phyloP scores from a whole-genome alignment of 2,329 filamentous ascomycete species.

The Colletotrichum plurivorum region DNA sequence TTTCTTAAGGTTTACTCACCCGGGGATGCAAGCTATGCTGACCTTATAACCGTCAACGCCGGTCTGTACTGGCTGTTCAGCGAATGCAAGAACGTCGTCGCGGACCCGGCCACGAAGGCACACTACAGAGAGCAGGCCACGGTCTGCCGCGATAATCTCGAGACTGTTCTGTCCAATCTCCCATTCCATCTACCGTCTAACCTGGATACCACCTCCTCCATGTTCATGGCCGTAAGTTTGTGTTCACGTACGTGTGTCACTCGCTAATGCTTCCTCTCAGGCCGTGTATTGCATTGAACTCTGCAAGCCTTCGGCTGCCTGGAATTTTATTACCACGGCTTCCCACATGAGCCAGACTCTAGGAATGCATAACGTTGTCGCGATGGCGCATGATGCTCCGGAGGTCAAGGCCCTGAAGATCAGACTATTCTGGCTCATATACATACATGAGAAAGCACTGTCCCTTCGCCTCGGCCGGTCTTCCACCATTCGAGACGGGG shows the following conservation, averaged over 20 bases:
- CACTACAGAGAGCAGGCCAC: slow-evolving; percentile 40
- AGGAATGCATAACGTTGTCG: slow-evolving; percentile 42
- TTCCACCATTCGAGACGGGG: slow-evolving; percentile 45
- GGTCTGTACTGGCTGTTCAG: slow-evolving; percentile 44
- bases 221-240: slow-evolving; percentile 42
- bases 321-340: slow-evolving; percentile 43
- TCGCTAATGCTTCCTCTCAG: slow-evolving; percentile 2
- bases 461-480: slow-evolving; percentile 46
- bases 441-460: slow-evolving; percentile 45
- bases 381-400: slow-evolving; percentile 22
- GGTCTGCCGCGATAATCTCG: slow-evolving; percentile 42
- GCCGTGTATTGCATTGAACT: slow-evolving; percentile 42
- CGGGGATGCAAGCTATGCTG: slow-evolving; percentile 37
- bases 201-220: slow-evolving; percentile 39
- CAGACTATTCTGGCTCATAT: slow-evolving; percentile 46
- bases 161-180: slow-evolving; percentile 42
- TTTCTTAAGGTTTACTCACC: slow-evolving; percentile 44
- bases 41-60: slow-evolving; percentile 43
- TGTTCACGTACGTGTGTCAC: too few relatives aligned
- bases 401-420: slow-evolving; percentile 36
- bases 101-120: slow-evolving; percentile 21
- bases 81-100: slow-evolving; percentile 39
- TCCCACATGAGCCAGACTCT: slow-evolving; percentile 42
- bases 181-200: slow-evolving; percentile 42
- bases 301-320: slow-evolving; percentile 42